Base-by-base conservation (phyloP, 257 asterid genomes). In the Rhazya stricta region DNA sequence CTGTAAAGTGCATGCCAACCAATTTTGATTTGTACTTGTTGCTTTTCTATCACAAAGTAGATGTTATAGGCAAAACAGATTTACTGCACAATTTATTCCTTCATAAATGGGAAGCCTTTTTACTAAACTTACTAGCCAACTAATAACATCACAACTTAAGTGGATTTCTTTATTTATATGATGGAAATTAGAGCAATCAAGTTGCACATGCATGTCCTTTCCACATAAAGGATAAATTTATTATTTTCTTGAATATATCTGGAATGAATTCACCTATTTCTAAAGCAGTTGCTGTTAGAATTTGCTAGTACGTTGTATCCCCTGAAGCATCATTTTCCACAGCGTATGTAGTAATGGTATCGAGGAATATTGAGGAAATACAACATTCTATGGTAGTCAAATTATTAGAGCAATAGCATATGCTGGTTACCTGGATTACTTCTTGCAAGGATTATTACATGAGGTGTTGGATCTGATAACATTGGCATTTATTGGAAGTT, bases 251-350 rank as follows among this genome's bases (percentile, higher is more conserved):
- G 13, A 19, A 51, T 50, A 32, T 63, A 12, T 34, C 45, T 8
- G 46, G 36, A 8, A 63, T 63, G 15, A 71, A 34, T 32, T 71
- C 43, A 21, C 43, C 23, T 48, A 71, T 32, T 71, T n/a, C 30
- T 37, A 12, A 36, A 39, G 53, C 53, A 21, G 11, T 37, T 54
- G 39, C 19, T 23, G 27, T 11, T 54, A 6, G 10, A 12, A 0
- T 53, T 54, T 54, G 51, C 53, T 57, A n/a, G 75, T 37, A 72
- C 53, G 5, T 23, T 53, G 75, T 72, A 30, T 18, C 23, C 9
- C 15, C 12, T 71, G 75, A 29, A 36, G 62, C 12, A 6, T 18
- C 32, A 11, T 19, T 11, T 32, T 0, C 41, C 9, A 2, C 53
- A 23, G 4, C 19, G 18, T 7, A 54, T 56, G n/a, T 37, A n/a